Conservation (phyloP, 1,284 basidiomycete genomes). For the Cutaneotrichosporon dermatis region DNA sequence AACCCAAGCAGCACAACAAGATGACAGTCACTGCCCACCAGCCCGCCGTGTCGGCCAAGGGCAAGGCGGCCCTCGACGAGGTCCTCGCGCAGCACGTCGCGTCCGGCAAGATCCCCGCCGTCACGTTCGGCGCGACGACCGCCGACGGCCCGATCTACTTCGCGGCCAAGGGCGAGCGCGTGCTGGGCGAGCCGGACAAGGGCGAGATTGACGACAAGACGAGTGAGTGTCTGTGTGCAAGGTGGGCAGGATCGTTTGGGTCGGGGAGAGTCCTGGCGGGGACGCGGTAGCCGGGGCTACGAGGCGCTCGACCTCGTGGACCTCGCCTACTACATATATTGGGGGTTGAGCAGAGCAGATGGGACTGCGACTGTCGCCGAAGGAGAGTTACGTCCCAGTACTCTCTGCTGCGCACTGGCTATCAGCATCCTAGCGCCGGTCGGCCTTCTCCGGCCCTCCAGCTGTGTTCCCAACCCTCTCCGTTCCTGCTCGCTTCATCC, state of each 20-base stretch:
- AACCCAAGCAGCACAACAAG: no score
- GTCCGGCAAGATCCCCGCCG: conserved; percentile 23
- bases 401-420: no score
- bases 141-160: conserved; percentile 33
- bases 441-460: no score
- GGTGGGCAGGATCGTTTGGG: not conserved
- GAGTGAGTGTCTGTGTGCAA: conserved; percentile 21
- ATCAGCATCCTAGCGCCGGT: no score
- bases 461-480: not conserved
- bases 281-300: no score
- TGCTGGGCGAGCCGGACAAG: conserved; percentile 28
- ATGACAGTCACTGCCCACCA: not conserved
- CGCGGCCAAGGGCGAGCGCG: conserved; percentile 28
- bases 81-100: conserved; percentile 20
- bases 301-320: no score
- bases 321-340: no score
- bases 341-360: no score
- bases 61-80: conserved; percentile 26
- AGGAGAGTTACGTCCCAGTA: no score
- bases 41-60: conserved; percentile 16
- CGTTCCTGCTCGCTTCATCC: not conserved
- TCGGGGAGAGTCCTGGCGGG: not conserved
- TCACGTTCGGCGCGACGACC: conserved; percentile 33
- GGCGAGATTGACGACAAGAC: conserved; percentile 31
- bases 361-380: no score